Evolutionary conservation across 257 asterid genomes (phyloP).

Genomic region (Capsicum pubescens): DNA sequence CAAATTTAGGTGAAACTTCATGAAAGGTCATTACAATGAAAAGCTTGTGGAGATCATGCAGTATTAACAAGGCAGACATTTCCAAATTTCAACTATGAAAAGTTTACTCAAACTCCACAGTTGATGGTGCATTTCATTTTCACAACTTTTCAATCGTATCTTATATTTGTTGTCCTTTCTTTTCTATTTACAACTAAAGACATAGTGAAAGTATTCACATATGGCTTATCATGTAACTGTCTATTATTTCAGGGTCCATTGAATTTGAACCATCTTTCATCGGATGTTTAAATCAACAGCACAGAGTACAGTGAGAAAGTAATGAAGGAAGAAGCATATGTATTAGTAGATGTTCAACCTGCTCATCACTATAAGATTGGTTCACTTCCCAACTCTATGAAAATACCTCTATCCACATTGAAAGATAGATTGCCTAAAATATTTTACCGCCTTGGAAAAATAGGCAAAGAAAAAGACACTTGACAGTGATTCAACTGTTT

Average conservation of each 20-base stretch:
- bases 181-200: neutral
- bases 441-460: conserved; percentile 50
- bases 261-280: conserved; percentile 70
- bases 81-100: conserved; percentile 65
- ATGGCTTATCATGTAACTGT: neutral
- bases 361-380: conserved; percentile 78
- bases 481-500: conserved; percentile 38
- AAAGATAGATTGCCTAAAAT: conserved; percentile 63
- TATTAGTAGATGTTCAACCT: conserved; percentile 86
- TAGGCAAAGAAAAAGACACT: conserved; percentile 39
- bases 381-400: conserved; percentile 73
- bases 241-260: conserved; percentile 67
- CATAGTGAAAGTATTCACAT: neutral
- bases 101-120: conserved; percentile 73
- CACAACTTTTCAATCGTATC: neutral
- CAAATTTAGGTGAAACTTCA: conserved; percentile 69
- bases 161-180: neutral
- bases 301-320: conserved; percentile 64
- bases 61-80: conserved; percentile 55
- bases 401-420: conserved; percentile 64
- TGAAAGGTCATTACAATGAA: conserved; percentile 76
- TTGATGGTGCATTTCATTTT: conserved; percentile 56
- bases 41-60: conserved; percentile 76
- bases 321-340: conserved; percentile 59
- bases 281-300: conserved; percentile 77